phyloP scores from a whole-genome alignment of 2,329 filamentous ascomycete genomes.

The Aspergillus flavus region DNA sequence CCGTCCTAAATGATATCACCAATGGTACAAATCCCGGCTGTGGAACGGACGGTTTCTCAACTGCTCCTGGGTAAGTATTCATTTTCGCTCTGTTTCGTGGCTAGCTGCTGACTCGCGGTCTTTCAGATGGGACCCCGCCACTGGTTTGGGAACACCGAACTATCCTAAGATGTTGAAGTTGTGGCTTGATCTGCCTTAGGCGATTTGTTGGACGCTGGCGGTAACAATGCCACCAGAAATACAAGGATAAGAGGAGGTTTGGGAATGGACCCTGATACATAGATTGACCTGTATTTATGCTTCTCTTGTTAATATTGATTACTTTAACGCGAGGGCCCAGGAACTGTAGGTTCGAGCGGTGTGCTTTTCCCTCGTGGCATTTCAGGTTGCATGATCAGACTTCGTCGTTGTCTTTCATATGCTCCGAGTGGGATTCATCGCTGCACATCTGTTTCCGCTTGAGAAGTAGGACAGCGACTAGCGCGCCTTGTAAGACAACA shows the following conservation, averaged over 20 bases:
- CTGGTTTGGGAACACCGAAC: constrained; percentile 8
- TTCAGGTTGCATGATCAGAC: too few relatives aligned
- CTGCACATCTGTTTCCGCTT: too few relatives aligned
- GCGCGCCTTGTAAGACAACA: too few relatives aligned
- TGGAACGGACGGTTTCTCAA: constrained; percentile 9
- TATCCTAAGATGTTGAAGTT: constrained; percentile 11
- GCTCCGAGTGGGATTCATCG: too few relatives aligned
- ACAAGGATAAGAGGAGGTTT: too few relatives aligned
- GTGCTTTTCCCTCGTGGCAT: too few relatives aligned
- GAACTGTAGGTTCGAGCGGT: too few relatives aligned
- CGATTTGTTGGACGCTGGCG: accelerated
- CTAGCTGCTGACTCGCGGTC: not conserved
- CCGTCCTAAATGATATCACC: constrained; percentile 12
- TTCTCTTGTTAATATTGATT: not conserved
- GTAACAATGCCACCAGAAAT: not conserved
- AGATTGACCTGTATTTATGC: not conserved
- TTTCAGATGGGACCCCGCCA: constrained; percentile 10
- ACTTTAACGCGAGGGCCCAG: not conserved
- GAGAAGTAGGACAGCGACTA: too few relatives aligned
- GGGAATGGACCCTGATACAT: too few relatives aligned
- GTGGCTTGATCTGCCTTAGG: constrained; percentile 3
- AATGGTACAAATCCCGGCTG: constrained; percentile 8
- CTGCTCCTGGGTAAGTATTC: constrained; percentile 6
- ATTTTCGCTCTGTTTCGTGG: too few relatives aligned
- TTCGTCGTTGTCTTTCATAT: too few relatives aligned